Percentiles rank a stretch among this genome's conserved stretches.
Conservation (phyloP, 2,329 filamentous ascomycete species). For the Colletotrichum cuscutae region DNA sequence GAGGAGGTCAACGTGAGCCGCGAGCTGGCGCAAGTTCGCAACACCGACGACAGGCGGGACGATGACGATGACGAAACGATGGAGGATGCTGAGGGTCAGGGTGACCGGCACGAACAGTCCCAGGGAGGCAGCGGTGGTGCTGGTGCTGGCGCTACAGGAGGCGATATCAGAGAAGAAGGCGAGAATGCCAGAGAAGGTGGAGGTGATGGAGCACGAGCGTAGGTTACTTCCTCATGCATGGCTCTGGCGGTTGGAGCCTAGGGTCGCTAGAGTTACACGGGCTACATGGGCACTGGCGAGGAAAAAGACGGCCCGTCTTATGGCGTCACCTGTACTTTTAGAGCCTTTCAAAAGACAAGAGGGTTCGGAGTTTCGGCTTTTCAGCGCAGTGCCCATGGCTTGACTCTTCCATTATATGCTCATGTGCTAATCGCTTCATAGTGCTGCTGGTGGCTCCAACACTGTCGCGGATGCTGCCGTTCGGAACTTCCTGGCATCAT, state of each 20-base stretch:
- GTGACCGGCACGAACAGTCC: constrained; percentile 67
- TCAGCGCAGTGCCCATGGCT: constrained; percentile 28
- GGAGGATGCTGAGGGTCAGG: constrained; percentile 78
- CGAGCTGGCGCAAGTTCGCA: constrained; percentile 75
- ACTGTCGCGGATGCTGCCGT: constrained; percentile 82
- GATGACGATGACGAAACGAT: constrained; percentile 81
- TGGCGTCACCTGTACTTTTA: constrained; percentile 41
- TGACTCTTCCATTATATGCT: not conserved
- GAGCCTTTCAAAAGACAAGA: constrained; percentile 35
- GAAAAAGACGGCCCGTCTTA: constrained; percentile 18
- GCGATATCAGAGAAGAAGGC: constrained; percentile 91
- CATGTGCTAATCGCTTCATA: constrained; percentile 32
- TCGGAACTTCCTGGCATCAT: constrained; percentile 87
- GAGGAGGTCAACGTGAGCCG: constrained; percentile 84
- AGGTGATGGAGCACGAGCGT: constrained; percentile 98
- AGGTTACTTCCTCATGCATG: constrained; percentile 67
- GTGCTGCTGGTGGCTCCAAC: constrained; percentile 48
- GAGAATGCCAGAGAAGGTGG: constrained; percentile 90
- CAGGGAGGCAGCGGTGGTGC: constrained; percentile 80
- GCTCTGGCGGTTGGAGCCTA: constrained; percentile 15
- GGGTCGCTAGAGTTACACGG: constrained; percentile 19
- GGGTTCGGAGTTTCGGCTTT: constrained; percentile 30
- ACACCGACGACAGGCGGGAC: constrained; percentile 58
- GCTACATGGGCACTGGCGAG: constrained; percentile 17
- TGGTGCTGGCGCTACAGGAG: constrained; percentile 86